Evolutionary conservation across 164 flowering plant species (phyloP), one percentile per base, ranked within the genome.

Genomic region (Buxus sempervirens): DNA sequence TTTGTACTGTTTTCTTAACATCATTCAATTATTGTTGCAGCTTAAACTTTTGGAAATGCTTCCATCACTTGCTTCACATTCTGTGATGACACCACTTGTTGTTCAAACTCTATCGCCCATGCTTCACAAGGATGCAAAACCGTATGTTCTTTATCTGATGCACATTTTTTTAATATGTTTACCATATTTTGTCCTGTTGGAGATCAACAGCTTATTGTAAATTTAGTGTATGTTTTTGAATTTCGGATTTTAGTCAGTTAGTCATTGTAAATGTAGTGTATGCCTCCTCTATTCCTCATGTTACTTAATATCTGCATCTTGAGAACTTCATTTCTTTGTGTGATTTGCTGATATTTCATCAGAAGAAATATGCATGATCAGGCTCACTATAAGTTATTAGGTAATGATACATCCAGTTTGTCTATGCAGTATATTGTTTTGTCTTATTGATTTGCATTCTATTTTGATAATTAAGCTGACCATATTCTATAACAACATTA

Each of bases 21-120:
- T 54, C 48, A 10, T 59, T 65, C 14, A 18, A 72, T 24, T 26
- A 26, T 60, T 66, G 13, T 67, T 83, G 80, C 90, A 96, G 96
- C 81, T 86, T 65, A 88, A 91, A 77, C 83, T 89, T 71, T 80
- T 90, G 81, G 82, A 72, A 28, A 61, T 90, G 78, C 88, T 96
- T 67, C 96, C 99, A 48, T 80, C 90, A 59, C 84, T 96, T 63
- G 97, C 93, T 71, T 86, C 97, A 32, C 85, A 96, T 69, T 73
- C 89, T 68, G 79, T 77, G 26, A 90, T 96, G 95, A 70, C 83
- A 55, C 96, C 98, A 16, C 81, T 96, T 64, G 62, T 93, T 58
- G 74, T 89, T 76, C 95, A 93, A 77, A 85, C 91, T 68, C 82
- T 90, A 68, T 63, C 81, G 68, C 96, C 98, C 60, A 90, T 96